These are phyloP conservation scores for Trichosporon sp. DNA, from an alignment of 1,284 basidiomycete species.

Conservation along the genomic window DNA sequence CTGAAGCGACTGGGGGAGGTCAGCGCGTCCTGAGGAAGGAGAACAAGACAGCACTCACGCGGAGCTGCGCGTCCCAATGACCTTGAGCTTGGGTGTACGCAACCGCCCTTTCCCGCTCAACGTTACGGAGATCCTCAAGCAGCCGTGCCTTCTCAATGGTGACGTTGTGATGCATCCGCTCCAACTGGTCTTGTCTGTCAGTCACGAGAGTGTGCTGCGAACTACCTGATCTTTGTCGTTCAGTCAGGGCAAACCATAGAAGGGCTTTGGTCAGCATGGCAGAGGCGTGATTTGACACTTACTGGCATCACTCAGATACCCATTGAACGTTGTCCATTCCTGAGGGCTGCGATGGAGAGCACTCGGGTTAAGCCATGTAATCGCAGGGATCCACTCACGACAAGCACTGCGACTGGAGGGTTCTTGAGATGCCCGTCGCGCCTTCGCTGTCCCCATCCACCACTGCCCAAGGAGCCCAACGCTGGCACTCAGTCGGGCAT, in stretches of 20 bases:
- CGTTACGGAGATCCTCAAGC: not conserved
- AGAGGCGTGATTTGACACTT: slow-evolving; percentile 6
- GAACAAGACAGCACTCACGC: not conserved
- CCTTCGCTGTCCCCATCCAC: too few relatives aligned
- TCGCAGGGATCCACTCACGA: not conserved
- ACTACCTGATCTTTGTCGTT: slow-evolving; percentile 31
- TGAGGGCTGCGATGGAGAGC: slow-evolving; percentile 47
- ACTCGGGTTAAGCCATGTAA: slow-evolving; percentile 17
- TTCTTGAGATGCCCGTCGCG: too few relatives aligned
- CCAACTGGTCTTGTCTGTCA: not conserved
- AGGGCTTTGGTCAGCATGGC: slow-evolving; percentile 25
- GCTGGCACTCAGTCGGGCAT: not conserved
- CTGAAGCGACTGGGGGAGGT: not conserved
- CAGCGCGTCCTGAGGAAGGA: too few relatives aligned
- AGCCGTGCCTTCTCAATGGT: not conserved
- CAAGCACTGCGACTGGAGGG: not conserved
- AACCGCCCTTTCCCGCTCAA: not conserved
- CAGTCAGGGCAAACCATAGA: slow-evolving; percentile 37
- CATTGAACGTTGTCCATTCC: slow-evolving; percentile 48
- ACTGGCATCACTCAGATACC: slow-evolving; percentile 45
- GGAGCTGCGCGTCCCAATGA: not conserved
- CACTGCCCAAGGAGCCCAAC: not conserved
- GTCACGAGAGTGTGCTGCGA: not conserved
- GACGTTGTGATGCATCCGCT: not conserved
- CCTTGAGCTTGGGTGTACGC: not conserved